Conservation (phyloP, 805 yeast genomes). For the Spathaspora sp. region DNA sequence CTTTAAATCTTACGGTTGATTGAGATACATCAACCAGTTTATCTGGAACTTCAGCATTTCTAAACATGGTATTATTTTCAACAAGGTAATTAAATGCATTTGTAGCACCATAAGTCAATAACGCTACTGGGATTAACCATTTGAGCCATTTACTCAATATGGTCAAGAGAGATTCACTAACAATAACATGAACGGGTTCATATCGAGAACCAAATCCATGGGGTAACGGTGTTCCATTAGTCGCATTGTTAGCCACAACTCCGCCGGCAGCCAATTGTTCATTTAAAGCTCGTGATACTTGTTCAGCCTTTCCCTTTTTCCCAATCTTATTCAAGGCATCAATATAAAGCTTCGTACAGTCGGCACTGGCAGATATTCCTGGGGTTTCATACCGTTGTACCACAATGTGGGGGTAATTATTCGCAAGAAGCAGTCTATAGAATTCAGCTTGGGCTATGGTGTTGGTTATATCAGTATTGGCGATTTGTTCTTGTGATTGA, state of each 20-base stretch:
- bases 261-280: slow-evolving; percentile 5
- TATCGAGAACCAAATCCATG: slow-evolving; percentile 56
- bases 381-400: slow-evolving; percentile 92
- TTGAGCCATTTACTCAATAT: slow-evolving; percentile 82
- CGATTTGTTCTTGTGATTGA: slow-evolving; percentile 68
- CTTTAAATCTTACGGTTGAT: slow-evolving; percentile 83
- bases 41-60: slow-evolving; percentile 66
- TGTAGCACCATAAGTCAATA: slow-evolving; percentile 77
- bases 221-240: slow-evolving; percentile 13
- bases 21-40: slow-evolving; percentile 80
- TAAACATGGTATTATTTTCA: slow-evolving; percentile 80
- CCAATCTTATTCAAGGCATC: slow-evolving; percentile 81
- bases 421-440: slow-evolving; percentile 65
- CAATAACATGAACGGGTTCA: slow-evolving; percentile 92
- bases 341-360: slow-evolving; percentile 73
- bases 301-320: slow-evolving; percentile 71
- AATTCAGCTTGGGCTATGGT: slow-evolving; percentile 78
- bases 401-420: slow-evolving; percentile 93
- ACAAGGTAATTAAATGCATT: slow-evolving; percentile 73
- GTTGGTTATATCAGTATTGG: slow-evolving; percentile 70
- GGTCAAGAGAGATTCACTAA: slow-evolving; percentile 78
- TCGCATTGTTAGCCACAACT: slow-evolving; percentile 3
- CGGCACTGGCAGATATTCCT: slow-evolving; percentile 81
- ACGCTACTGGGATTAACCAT: slow-evolving; percentile 80
- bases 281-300: slow-evolving; percentile 39